Evolutionary conservation across 495 filamentous ascomycete genomes (phyloP).

Genomic region (Aspergillus campestris): DNA sequence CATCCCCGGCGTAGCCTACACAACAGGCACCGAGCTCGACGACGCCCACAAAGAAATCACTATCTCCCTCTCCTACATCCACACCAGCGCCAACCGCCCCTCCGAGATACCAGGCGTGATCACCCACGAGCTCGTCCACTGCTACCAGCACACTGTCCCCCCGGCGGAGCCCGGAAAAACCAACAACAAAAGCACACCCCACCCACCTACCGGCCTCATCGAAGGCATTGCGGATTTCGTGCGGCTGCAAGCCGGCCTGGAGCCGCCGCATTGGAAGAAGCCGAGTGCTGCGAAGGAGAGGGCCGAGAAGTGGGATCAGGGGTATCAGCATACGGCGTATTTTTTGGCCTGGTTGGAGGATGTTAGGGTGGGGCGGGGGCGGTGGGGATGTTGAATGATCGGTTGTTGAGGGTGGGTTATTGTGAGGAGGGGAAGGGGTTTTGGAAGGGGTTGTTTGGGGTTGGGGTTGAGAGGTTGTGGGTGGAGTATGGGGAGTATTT

Average conservation of each 20-base stretch:
- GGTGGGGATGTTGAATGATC: slow-evolving; percentile 66
- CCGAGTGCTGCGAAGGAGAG: slow-evolving; percentile 39
- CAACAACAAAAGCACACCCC: slow-evolving; percentile 5
- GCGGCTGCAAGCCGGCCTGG: slow-evolving; percentile 60
- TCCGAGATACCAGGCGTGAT: slow-evolving; percentile 77
- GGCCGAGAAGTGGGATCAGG: slow-evolving; percentile 65
- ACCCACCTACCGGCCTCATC: slow-evolving; percentile 65
- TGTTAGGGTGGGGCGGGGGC: slow-evolving; percentile 69
- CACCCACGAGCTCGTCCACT: slow-evolving; percentile 91
- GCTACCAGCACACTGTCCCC: slow-evolving; percentile 73
- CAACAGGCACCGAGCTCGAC: slow-evolving; percentile 74
- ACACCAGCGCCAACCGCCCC: slow-evolving; percentile 31
- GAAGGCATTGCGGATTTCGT: slow-evolving; percentile 97
- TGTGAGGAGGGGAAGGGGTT: slow-evolving; percentile 41
- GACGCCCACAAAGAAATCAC: slow-evolving; percentile 92
- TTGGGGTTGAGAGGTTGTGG: slow-evolving; percentile 61
- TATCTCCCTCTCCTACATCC: slow-evolving; percentile 71
- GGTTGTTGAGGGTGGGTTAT: slow-evolving; percentile 46
- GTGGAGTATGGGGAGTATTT: slow-evolving; percentile 53
- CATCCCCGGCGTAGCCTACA: slow-evolving; percentile 83
- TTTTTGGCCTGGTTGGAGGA: slow-evolving; percentile 65
- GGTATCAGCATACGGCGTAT: slow-evolving; percentile 88
- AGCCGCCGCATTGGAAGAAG: slow-evolving; percentile 78
- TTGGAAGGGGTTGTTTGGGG: slow-evolving; percentile 63
- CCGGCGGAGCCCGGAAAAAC: slow-evolving; percentile 28